Evolutionary conservation across 306 rosid genomes (phyloP).

Genomic region (Cucurbita argyrosperma): DNA sequence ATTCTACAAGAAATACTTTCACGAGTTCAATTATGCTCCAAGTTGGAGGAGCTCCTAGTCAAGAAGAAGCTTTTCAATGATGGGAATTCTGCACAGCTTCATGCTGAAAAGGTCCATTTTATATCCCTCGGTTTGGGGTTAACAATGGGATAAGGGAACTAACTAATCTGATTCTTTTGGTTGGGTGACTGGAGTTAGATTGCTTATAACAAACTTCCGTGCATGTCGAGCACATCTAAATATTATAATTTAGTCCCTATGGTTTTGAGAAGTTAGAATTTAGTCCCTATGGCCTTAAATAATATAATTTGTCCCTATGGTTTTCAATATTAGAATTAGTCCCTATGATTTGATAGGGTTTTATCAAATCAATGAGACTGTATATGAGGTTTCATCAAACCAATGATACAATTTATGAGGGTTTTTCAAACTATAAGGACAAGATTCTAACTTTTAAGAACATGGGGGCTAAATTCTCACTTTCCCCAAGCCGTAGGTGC

Average conservation of each 20-base stretch:
- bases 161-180: neutral
- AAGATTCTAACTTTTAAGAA: too few relatives aligned
- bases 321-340: too few relatives aligned
- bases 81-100: constrained; percentile 51
- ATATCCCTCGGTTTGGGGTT: neutral
- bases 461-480: too few relatives aligned
- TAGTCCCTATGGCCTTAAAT: too few relatives aligned
- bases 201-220: neutral
- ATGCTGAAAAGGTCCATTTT: constrained; percentile 58
- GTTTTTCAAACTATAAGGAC: too few relatives aligned
- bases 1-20: constrained; percentile 36
- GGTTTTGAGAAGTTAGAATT: too few relatives aligned
- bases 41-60: constrained; percentile 58
- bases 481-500: too few relatives aligned
- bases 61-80: constrained; percentile 45
- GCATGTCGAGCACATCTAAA: neutral
- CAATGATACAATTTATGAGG: too few relatives aligned
- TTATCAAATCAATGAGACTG: too few relatives aligned
- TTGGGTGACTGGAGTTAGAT: neutral
- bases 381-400: too few relatives aligned
- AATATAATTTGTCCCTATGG: too few relatives aligned
- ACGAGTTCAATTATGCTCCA: constrained; percentile 37
- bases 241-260: neutral
- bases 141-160: neutral
- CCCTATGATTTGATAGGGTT: too few relatives aligned